These are phyloP conservation scores for Irpex sp. DNA, from an alignment of 1,284 basidiomycete species.

Conservation along the genomic window DNA sequence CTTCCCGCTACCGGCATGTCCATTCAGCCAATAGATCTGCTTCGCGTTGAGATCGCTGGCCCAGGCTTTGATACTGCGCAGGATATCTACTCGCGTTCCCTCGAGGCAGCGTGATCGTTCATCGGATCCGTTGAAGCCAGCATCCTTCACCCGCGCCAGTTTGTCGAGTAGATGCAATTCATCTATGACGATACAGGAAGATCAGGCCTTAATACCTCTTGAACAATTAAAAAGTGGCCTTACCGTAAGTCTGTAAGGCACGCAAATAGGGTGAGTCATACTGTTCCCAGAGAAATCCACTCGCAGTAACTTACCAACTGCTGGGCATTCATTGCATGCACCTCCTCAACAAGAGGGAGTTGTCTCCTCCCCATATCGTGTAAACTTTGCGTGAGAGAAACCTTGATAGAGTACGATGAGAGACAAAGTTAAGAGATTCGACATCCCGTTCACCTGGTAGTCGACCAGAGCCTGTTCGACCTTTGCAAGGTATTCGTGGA, in stretches of 20 bases:
- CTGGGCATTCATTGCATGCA: too few species aligned
- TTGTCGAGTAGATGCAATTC: background rate
- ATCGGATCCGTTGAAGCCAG: background rate
- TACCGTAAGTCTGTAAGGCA: too few species aligned
- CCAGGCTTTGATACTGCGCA: background rate
- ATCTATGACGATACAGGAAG: background rate
- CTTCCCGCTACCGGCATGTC: slow-evolving; percentile 16
- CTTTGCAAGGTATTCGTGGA: background rate
- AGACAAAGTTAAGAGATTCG: background rate
- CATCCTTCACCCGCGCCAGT: background rate
- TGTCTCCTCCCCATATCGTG: background rate
- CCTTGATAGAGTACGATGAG: background rate
- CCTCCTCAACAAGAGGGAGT: background rate
- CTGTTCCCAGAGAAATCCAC: too few species aligned
- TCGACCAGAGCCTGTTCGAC: background rate
- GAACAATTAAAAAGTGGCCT: background rate
- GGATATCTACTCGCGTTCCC: background rate
- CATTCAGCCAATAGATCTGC: slow-evolving; percentile 15
- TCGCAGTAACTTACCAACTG: too few species aligned
- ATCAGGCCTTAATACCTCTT: background rate
- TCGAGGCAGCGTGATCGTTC: background rate
- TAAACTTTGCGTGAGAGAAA: background rate
- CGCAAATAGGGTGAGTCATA: too few species aligned
- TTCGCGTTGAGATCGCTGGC: background rate
- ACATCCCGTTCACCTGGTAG: background rate